Evolutionary conservation across 2,329 filamentous ascomycete species (phyloP).

Genomic region (Colletotrichum musicola): DNA sequence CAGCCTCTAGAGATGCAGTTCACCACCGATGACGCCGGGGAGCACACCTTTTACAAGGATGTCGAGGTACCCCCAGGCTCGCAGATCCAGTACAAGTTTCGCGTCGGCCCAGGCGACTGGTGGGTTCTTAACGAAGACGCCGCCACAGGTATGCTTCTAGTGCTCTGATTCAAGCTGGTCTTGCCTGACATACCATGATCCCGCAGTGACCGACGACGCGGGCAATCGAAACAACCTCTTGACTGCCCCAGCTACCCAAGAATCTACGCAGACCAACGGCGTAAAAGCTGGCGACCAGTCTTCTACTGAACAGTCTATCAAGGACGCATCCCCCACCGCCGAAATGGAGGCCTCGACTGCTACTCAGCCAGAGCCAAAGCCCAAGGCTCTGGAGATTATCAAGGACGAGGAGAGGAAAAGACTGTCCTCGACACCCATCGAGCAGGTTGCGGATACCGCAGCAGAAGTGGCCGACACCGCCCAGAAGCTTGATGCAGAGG

Average conservation of each 20-base stretch:
- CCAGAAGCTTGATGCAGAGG: slow-evolving; percentile 49
- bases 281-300: slow-evolving; percentile 14
- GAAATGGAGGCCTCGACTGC: slow-evolving; percentile 19
- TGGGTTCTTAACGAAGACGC: slow-evolving; percentile 76
- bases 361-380: slow-evolving; percentile 42
- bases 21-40: slow-evolving; percentile 62
- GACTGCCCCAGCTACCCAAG: slow-evolving; percentile 42
- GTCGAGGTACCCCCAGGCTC: slow-evolving; percentile 68
- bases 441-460: slow-evolving; percentile 56
- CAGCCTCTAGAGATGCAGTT: slow-evolving; percentile 74
- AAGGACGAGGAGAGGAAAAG: slow-evolving; percentile 47
- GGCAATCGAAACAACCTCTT: slow-evolving; percentile 65
- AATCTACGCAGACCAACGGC: slow-evolving; percentile 18
- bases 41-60: slow-evolving; percentile 69
- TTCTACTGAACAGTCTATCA: neutral
- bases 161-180: neutral
- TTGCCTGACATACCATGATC: slow-evolving; percentile 21
- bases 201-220: slow-evolving; percentile 53
- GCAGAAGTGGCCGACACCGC: slow-evolving; percentile 58
- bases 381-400: slow-evolving; percentile 13
- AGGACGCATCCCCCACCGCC: neutral
- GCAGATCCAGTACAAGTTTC: slow-evolving; percentile 81
- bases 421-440: slow-evolving; percentile 54
- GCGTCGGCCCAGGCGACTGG: slow-evolving; percentile 75
- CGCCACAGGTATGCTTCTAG: slow-evolving; percentile 64